Evolutionary conservation across 73 alveolate species (phyloP).

Genomic region (Tetrahymena malaccensis): DNA sequence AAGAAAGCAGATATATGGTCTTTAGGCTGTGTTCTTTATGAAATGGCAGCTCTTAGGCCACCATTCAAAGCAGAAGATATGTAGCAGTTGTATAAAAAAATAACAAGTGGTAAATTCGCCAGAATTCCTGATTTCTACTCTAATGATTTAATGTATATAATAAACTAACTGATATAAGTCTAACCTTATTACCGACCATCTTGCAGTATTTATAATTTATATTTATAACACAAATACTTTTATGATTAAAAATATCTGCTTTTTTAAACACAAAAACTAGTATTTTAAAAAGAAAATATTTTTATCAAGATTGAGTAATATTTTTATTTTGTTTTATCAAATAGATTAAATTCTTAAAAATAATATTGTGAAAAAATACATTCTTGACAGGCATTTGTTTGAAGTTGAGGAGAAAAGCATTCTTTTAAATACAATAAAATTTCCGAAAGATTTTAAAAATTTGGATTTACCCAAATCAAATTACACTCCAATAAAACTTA

Average conservation of each 20-base stretch:
- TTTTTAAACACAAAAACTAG: too few species aligned
- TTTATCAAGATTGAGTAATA: not conserved
- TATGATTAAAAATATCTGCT: too few species aligned
- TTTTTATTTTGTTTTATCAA: not conserved
- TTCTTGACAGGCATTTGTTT: not conserved
- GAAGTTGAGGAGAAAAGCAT: not conserved
- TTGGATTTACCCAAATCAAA: not conserved
- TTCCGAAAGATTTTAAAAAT: not conserved
- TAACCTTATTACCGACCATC: not conserved
- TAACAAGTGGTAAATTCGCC: conserved; percentile 17
- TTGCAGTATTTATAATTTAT: not conserved
- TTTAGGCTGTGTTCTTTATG: conserved; percentile 60
- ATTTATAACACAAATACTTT: not conserved
- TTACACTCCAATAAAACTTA: not conserved
- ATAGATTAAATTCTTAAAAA: not conserved
- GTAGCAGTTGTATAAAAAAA: conserved; percentile 53
- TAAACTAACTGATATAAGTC: not conserved
- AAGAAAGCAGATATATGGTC: conserved; percentile 61
- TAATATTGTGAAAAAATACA: not conserved
- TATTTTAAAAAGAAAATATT: not conserved
- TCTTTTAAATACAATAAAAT: not conserved
- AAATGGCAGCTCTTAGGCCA: conserved; percentile 56
- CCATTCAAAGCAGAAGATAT: conserved; percentile 63
- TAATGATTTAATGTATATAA: not conserved
- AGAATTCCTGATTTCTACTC: not conserved